These are phyloP conservation scores for Globisporangium nagaii DNA, from an alignment of 352 stramenopile genomes.

Conservation along the genomic window DNA sequence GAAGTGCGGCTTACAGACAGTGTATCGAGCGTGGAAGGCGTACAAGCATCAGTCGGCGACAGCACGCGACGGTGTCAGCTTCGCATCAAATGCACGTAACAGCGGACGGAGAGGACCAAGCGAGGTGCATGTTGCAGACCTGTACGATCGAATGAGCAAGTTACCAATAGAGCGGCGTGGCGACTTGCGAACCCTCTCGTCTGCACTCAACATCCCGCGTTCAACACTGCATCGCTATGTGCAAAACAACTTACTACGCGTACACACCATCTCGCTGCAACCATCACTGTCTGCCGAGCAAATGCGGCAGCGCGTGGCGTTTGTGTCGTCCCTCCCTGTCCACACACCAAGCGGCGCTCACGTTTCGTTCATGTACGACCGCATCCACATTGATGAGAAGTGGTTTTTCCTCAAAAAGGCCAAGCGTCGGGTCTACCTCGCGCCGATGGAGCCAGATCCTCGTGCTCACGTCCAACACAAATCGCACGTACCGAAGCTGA, in stretches of 20 bases:
- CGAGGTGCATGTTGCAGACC: constrained; percentile 3
- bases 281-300: background rate
- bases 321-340: background rate
- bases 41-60: constrained; percentile 1
- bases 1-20: constrained; percentile 3
- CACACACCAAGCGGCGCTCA: background rate
- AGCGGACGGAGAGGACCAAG: constrained; percentile 1
- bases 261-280: constrained; percentile 3
- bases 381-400: background rate
- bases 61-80: background rate
- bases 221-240: constrained; percentile 6
- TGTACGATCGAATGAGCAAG: constrained; percentile 5
- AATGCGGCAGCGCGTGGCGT: background rate
- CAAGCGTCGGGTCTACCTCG: constrained; percentile 7
- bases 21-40: constrained; percentile 6
- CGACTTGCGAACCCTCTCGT: constrained; percentile 7
- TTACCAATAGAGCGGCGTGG: constrained; percentile 4
- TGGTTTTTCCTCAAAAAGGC: background rate
- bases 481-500: constrained; percentile 4
- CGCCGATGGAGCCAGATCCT: constrained; percentile 5
- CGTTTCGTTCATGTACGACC: background rate
- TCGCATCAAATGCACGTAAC: constrained; percentile 4
- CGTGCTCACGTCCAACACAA: constrained; percentile 1
- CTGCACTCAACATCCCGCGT: constrained; percentile 3
- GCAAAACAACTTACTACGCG: constrained; percentile 3